These are phyloP conservation scores for Prototheca cutis DNA, from an alignment of 163 green algal species.

Conservation along the genomic window DNA sequence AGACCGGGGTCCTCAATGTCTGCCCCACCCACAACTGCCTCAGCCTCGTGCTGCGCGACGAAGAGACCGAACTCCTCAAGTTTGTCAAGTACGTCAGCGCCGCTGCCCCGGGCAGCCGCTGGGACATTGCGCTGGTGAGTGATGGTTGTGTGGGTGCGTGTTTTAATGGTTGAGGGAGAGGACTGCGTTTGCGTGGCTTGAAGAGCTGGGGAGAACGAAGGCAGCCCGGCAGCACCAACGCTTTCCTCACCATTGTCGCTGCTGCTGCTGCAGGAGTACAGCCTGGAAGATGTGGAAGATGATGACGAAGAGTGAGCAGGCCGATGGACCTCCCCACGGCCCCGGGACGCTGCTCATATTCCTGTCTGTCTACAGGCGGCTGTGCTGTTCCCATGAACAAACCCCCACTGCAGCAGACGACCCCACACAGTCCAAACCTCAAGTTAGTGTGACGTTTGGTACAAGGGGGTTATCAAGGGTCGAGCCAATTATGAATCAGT, in stretches of 20 bases:
- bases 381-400: no score
- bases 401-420: no score
- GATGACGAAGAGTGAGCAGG: no score
- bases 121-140: slow-evolving; percentile 37
- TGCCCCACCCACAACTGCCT: slow-evolving; percentile 63
- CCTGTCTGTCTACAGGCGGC: no score
- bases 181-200: neutral
- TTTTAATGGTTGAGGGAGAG: neutral
- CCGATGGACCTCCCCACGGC: no score
- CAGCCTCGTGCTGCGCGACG: slow-evolving; percentile 70
- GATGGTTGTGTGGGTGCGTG: neutral
- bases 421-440: no score
- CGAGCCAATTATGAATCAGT: no score
- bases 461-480: no score
- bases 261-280: neutral
- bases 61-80: slow-evolving; percentile 53
- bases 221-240: neutral
- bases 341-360: no score
- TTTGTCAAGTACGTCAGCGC: slow-evolving; percentile 78
- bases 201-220: neutral
- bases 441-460: no score
- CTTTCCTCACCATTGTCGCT: neutral
- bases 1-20: slow-evolving; percentile 67
- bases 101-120: slow-evolving; percentile 50
- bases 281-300: neutral